Conservation (phyloP, 345 rosid species). For the Corchorus capsularis region DNA sequence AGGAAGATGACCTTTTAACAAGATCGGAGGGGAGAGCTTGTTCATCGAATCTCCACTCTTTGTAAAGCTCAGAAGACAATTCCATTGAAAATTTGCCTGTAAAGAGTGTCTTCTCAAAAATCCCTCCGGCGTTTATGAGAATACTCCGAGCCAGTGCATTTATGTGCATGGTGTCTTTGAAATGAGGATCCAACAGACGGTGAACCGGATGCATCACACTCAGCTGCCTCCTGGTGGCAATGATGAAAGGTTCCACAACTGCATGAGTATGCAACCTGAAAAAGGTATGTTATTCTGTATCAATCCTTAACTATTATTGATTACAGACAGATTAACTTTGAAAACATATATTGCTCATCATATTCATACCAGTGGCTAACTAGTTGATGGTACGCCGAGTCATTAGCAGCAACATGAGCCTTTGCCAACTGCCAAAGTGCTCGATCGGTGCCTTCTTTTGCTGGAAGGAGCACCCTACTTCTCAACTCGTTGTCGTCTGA, state of each 20-base stretch:
- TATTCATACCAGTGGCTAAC: slow-evolving; percentile 60
- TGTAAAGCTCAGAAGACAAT: slow-evolving; percentile 54
- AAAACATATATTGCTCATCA: slow-evolving; percentile 15
- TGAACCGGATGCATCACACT: slow-evolving; percentile 67
- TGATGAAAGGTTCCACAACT: slow-evolving; percentile 63
- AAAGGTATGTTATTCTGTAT: slow-evolving; percentile 3
- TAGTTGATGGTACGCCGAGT: slow-evolving; percentile 60
- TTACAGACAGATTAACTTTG: not conserved
- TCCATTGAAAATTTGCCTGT: slow-evolving; percentile 56
- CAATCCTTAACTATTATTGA: not conserved
- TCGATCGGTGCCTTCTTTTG: slow-evolving; percentile 45
- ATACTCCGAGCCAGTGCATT: slow-evolving; percentile 50
- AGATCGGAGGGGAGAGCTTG: slow-evolving; percentile 68
- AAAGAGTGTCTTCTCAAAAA: slow-evolving; percentile 55
- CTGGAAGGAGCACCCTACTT: slow-evolving; percentile 40
- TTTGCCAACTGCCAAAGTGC: slow-evolving; percentile 67
- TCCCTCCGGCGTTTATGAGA: slow-evolving; percentile 58
- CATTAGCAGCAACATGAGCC: slow-evolving; percentile 63
- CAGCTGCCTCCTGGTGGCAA: slow-evolving; percentile 63
- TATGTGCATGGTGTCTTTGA: slow-evolving; percentile 63
- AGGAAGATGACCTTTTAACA: slow-evolving; percentile 43
- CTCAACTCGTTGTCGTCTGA: not conserved
- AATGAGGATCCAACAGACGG: slow-evolving; percentile 59
- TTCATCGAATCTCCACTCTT: slow-evolving; percentile 64
- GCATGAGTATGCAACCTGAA: slow-evolving; percentile 71